A percentile compares a stretch with the other conserved stretches of the same genome.
phyloP scores from a whole-genome alignment of 1,284 basidiomycete genomes.

The Ganoderma leucocontextum region DNA sequence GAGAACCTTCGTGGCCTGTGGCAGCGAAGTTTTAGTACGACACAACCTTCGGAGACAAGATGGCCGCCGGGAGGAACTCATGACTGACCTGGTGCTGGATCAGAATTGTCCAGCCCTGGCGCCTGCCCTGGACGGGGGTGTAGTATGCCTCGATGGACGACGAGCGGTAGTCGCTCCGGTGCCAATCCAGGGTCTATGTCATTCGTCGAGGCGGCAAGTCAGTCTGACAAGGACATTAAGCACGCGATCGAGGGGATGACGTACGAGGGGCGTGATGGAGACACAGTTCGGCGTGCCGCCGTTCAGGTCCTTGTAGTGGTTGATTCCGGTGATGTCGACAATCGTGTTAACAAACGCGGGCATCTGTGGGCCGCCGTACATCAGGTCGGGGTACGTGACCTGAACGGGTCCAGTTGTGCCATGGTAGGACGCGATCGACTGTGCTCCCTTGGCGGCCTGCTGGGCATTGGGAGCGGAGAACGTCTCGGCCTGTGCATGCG shows the following conservation, averaged over 20 bases:
- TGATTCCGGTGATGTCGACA: constrained; percentile 55
- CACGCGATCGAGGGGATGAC: constrained; percentile 17
- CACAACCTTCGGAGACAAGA: neutral
- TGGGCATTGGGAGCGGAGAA: constrained; percentile 62
- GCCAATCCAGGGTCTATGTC: constrained; percentile 44
- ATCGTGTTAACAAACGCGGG: constrained; percentile 58
- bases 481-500: constrained; percentile 52
- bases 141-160: constrained; percentile 54
- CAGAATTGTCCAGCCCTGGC: constrained; percentile 48
- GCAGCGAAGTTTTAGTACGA: neutral
- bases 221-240: neutral
- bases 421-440: constrained; percentile 55
- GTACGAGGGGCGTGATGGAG: constrained; percentile 57
- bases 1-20: constrained; percentile 60
- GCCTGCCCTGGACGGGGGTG: constrained; percentile 45
- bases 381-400: constrained; percentile 55
- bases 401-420: constrained; percentile 63
- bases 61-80: neutral
- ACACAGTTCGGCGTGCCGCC: constrained; percentile 67
- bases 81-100: constrained; percentile 36
- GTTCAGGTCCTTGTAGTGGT: constrained; percentile 57
- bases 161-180: constrained; percentile 44
- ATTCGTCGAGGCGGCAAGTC: neutral
- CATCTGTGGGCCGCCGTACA: constrained; percentile 68
- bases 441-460: constrained; percentile 57